Base-by-base conservation (phyloP, 805 yeast genomes). In the Candida sonorensis region DNA sequence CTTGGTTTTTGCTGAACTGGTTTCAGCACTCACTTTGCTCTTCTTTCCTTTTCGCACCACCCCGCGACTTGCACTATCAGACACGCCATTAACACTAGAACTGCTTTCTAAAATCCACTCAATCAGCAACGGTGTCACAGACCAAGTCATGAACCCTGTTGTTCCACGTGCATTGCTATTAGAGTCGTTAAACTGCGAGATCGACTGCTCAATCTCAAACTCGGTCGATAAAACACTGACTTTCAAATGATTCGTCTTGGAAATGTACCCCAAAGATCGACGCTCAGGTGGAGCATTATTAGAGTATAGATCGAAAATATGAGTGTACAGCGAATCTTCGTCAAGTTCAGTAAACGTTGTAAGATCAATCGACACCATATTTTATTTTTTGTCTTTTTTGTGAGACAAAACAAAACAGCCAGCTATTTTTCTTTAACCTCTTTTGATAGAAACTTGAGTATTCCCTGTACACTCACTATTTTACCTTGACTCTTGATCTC, bases 131-230 rank as follows among this genome's bases (percentile, higher is more conserved):
- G 66, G 62, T 1, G 76, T 62, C 1, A 74, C 59, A 26, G 59
- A 57, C 87, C 87, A 79, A 24, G 77, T 58, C 4, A 78, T 67
- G 38, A 71, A 80, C 10, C 87, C 87, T 0, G 85, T 77, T 4
- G 80, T 68, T 17, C 52, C 41, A 13, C 69, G 61, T 11, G 55
- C 25, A 17, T 59, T 48, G 1, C 48, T 44, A 17, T 54, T 50
- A 2, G 66, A 61, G 9, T 46, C 36, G 11, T 61, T 44, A 29
- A 62, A 44, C 0, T 50, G 40, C 1, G 60, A 44, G 3, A 57
- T 33, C 0, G 66, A 59, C 32, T 64, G 69, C 11, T 50, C 41
- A n/a, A 58, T 29, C n/a, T 22, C 23, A 24, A 50, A 44, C n/a
- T 49, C 38, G 7, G 35, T 31, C 7, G 38, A 44, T 7, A 38